These are phyloP conservation scores for Rhypophila decipiens DNA, from an alignment of 495 filamentous ascomycete genomes.

Conservation along the genomic window DNA sequence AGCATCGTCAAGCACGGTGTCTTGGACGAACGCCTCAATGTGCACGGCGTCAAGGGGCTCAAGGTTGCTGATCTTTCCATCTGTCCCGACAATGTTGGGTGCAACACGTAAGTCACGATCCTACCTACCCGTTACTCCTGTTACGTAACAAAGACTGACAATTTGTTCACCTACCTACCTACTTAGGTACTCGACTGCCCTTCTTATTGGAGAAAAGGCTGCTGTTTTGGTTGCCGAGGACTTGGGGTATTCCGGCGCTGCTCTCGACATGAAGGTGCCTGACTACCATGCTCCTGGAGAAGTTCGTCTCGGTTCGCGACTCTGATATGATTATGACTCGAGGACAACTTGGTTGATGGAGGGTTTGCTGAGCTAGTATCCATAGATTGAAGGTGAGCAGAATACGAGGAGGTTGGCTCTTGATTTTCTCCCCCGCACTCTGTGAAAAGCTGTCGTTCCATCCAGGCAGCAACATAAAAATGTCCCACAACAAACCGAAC, in stretches of 20 bases:
- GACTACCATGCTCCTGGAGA: constrained; percentile 56
- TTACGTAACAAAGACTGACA: too few species aligned
- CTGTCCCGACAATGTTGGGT: constrained; percentile 77
- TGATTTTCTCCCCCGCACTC: too few species aligned
- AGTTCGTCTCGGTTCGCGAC: constrained; percentile 23
- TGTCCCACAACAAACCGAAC: too few species aligned
- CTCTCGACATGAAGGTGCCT: constrained; percentile 69
- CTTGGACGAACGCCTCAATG: constrained; percentile 71
- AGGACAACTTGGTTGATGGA: too few species aligned
- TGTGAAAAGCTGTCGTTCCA: too few species aligned
- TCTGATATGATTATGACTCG: constrained; percentile 9
- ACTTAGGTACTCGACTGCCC: constrained; percentile 62
- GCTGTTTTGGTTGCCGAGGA: constrained; percentile 68
- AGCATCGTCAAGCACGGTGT: constrained; percentile 76
- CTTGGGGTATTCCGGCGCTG: constrained; percentile 66
- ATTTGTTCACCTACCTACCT: too few species aligned
- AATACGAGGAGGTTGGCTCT: too few species aligned
- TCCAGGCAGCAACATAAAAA: too few species aligned
- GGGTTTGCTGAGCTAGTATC: too few species aligned
- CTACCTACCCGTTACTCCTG: too few species aligned
- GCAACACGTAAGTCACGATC: constrained; percentile 61
- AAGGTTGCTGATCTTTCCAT: constrained; percentile 79
- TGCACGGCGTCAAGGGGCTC: constrained; percentile 72
- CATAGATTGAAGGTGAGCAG: too few species aligned
- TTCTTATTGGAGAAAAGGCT: constrained; percentile 80